Conservation (phyloP, 352 stramenopile species). For the Phytophthora meadii region DNA sequence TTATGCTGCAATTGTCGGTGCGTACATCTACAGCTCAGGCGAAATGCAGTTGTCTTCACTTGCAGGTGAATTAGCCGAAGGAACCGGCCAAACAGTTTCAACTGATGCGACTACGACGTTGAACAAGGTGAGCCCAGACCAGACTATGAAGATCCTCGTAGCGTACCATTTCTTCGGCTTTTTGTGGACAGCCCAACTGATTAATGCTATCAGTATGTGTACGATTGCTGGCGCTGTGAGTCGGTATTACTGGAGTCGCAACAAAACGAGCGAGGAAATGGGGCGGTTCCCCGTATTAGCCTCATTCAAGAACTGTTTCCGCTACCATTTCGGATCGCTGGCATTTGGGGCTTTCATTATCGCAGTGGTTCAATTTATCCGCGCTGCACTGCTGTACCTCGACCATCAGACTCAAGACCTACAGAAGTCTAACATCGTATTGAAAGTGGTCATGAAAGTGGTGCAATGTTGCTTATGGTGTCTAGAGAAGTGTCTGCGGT, state of each 20-base stretch:
- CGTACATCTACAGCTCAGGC: constrained; percentile 74
- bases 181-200: constrained; percentile 97
- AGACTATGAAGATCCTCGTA: constrained; percentile 75
- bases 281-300: constrained; percentile 66
- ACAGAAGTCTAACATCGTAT: constrained; percentile 73
- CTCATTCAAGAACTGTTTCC: constrained; percentile 81
- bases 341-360: constrained; percentile 97
- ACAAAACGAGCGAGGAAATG: constrained; percentile 71
- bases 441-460: constrained; percentile 87
- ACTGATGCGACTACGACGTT: constrained; percentile 32
- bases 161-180: constrained; percentile 94
- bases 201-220: constrained; percentile 96
- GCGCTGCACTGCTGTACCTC: constrained; percentile 91
- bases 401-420: constrained; percentile 92
- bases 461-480: constrained; percentile 96
- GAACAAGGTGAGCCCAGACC: constrained; percentile 53
- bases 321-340: constrained; percentile 96
- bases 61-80: constrained; percentile 13
- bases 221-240: constrained; percentile 92
- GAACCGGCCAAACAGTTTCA: constrained; percentile 20
- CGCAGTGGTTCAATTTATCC: constrained; percentile 95
- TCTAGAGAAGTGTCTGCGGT: constrained; percentile 95
- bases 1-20: constrained; percentile 64
- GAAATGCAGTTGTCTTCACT: constrained; percentile 54
- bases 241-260: constrained; percentile 94